Evolutionary conservation across 2,329 filamentous ascomycete species (phyloP).

Genomic region (Tolypocladium nubicola): DNA sequence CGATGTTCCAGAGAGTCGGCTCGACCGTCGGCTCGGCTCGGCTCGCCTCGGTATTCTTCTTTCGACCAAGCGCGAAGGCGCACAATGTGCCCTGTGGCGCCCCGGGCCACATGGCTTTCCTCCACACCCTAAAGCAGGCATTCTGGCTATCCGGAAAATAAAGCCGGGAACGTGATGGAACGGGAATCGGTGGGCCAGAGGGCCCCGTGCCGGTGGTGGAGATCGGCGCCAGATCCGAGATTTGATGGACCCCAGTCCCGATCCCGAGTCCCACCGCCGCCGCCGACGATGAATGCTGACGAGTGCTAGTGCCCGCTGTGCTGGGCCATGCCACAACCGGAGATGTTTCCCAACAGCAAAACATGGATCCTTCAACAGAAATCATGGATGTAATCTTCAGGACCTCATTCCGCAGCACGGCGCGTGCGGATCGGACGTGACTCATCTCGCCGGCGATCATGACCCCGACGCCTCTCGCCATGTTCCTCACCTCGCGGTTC

Average conservation of each 20-base stretch:
- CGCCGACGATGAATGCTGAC: not conserved
- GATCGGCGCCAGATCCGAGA: not conserved
- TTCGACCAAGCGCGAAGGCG: not conserved
- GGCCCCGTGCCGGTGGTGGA: not conserved
- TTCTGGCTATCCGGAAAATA: not conserved
- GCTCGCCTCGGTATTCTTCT: not conserved
- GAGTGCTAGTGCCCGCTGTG: not conserved
- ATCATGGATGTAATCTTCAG: not conserved
- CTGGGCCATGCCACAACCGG: not conserved
- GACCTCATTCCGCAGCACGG: not conserved
- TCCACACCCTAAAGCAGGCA: not conserved
- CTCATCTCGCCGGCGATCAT: conserved; percentile 10
- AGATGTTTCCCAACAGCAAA: not conserved
- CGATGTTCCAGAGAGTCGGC: not conserved
- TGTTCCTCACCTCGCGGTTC: not conserved
- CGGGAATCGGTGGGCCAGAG: not conserved
- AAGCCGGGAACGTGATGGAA: not conserved
- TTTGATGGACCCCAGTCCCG: not conserved
- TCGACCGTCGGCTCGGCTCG: not conserved
- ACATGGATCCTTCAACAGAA: not conserved
- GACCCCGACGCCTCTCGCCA: not conserved
- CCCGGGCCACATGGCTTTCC: not conserved
- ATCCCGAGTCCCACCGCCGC: not conserved
- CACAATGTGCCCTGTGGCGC: not conserved
- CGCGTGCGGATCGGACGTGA: not conserved